phyloP scores from a whole-genome alignment of 2,329 filamentous ascomycete genomes.

The Rhytidhysteron rufulum region DNA sequence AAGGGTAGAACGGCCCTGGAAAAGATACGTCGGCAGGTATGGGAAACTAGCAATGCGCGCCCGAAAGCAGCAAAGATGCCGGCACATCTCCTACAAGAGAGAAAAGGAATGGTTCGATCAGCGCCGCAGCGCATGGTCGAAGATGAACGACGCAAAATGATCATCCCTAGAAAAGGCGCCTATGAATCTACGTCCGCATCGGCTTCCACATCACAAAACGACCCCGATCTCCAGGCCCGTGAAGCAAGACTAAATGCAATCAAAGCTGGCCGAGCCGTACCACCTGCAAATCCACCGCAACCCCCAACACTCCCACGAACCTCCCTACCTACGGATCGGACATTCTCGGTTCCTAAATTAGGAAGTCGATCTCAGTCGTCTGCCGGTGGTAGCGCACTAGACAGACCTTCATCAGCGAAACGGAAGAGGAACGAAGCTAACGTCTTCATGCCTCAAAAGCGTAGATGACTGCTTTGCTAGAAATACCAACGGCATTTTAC shows the following conservation, averaged over 20 bases:
- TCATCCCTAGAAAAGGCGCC: background rate
- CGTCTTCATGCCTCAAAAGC: constrained; percentile 3
- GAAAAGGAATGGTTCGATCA: background rate
- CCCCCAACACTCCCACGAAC: background rate
- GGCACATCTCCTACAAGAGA: background rate
- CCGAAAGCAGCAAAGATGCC: constrained; percentile 1
- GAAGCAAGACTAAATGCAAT: constrained; percentile 1
- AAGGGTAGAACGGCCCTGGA: constrained; percentile 1
- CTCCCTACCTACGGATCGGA: background rate
- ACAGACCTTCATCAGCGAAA: background rate
- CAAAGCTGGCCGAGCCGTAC: background rate
- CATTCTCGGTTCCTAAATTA: background rate
- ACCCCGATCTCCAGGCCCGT: background rate
- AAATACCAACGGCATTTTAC: too few relatives aligned
- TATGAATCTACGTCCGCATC: background rate
- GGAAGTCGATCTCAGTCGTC: too few relatives aligned
- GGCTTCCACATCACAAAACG: background rate
- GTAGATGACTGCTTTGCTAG: too few relatives aligned
- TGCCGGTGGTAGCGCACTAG: background rate
- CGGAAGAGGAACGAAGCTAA: constrained; percentile 1
- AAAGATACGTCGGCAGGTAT: background rate
- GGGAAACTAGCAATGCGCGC: background rate
- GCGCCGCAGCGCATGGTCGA: constrained; percentile 3
- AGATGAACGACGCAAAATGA: background rate
- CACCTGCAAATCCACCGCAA: background rate